Base-by-base conservation (phyloP, 805 yeast species). In the Candida maltosa region DNA sequence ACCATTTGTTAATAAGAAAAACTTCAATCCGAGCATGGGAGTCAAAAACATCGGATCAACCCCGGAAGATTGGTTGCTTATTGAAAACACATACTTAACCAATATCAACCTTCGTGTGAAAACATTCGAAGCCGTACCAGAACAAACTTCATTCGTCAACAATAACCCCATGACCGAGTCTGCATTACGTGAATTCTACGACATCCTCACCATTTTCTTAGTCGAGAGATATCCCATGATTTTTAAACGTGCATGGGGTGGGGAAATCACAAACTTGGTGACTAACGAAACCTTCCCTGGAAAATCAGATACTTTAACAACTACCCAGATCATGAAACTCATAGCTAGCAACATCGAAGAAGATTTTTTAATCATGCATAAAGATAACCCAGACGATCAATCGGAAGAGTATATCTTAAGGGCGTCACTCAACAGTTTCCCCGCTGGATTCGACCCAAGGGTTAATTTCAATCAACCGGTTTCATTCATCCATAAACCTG, bases 391-490 rank as follows among this genome's bases (percentile, higher is more conserved):
- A 0, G 24, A 31, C 3, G 56, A 58, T 17, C 55, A 54, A 23
- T 68, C 69, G 12, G 76, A 74, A 37, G 88, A 81, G 46, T 83
- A 81, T 50, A 62, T 70, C 18, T 52, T 80, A 28, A 63, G 80
- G 34, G 79, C 78, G 1, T 76, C 78, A 6, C 60, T 73, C 3
- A 70, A 79, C 16, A 77, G 79, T 6, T 81, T 80, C 46, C 87
- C 91, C 1, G 76, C 82, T 1, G 91, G 91, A 2, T 84, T 84
- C 55, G 77, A 78, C 48, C 89, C 91, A 4, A 56, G 67, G 4
- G 58, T 51, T 7, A 70, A 75, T 42, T 66, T 75, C 42, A 62
- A 78, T 47, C 56, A 65, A 45, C 78, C 82, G 2, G 56, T 84
- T 26, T 73, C 84, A 0, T 60, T 53, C 31, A 73, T 84, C 40